These are phyloP conservation scores for Salix purpurea DNA, from an alignment of 345 rosid genomes.

Conservation along the genomic window DNA sequence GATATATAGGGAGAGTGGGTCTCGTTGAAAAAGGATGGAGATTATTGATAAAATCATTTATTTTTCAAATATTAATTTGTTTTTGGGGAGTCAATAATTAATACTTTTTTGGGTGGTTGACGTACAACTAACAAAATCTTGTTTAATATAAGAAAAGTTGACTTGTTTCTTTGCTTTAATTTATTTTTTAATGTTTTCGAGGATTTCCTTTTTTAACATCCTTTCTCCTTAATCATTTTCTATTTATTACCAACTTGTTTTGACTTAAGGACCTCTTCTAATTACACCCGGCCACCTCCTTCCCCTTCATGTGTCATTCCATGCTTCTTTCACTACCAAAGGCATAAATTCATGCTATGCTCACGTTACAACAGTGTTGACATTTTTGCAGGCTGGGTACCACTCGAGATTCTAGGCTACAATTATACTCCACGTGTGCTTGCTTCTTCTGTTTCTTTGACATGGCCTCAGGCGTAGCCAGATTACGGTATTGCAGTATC, in stretches of 20 bases:
- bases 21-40: no score
- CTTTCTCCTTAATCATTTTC: background rate
- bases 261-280: background rate
- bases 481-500: background rate
- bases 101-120: background rate
- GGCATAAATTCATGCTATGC: background rate
- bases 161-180: background rate
- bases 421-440: background rate
- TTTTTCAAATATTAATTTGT: background rate
- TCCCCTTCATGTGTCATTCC: background rate
- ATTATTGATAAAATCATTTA: background rate
- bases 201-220: background rate
- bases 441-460: no score
- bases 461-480: no score
- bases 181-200: background rate
- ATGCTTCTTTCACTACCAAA: background rate
- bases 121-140: constrained; percentile 15
- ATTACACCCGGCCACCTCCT: background rate
- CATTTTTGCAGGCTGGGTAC: background rate
- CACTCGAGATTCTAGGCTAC: background rate
- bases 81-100: background rate
- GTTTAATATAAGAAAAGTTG: background rate
- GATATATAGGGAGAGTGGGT: background rate
- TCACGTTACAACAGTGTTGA: background rate
- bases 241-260: background rate